These are phyloP conservation scores for Lactarius trivialis DNA, from an alignment of 768 basidiomycete genomes.

Conservation along the genomic window DNA sequence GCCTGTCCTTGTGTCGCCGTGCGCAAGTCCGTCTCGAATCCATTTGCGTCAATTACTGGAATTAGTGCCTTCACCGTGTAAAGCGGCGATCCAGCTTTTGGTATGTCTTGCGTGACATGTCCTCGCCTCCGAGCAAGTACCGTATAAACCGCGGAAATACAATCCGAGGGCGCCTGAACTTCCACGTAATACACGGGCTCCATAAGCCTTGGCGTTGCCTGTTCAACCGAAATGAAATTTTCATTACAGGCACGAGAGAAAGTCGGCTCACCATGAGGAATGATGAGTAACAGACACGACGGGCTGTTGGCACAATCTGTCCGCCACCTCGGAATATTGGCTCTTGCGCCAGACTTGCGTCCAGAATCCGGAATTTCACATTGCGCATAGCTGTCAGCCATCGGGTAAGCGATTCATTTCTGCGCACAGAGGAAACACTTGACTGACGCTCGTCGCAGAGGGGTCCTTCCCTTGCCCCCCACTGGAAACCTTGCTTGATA, in stretches of 20 bases:
- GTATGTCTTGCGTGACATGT: constrained; percentile 98
- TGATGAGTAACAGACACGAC: constrained; percentile 97
- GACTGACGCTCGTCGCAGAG: constrained; percentile 96
- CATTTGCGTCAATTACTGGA: constrained; percentile 97
- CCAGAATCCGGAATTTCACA: constrained; percentile 94
- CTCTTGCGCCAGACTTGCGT: constrained; percentile 87
- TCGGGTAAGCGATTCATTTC: constrained; percentile 2
- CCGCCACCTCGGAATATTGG: constrained; percentile 98
- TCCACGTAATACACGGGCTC: constrained; percentile 99
- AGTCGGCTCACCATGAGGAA: constrained; percentile 81
- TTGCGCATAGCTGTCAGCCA: constrained; percentile 80
- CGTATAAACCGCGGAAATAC: constrained; percentile 97
- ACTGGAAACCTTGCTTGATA: constrained; percentile 99
- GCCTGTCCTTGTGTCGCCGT: constrained; percentile 99
- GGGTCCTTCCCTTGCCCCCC: constrained; percentile 97
- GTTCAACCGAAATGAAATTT: constrained; percentile 9
- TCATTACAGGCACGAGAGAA: background rate
- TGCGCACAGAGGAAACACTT: constrained; percentile 2
- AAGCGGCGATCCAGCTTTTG: constrained; percentile 94
- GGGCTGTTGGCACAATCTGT: constrained; percentile 98
- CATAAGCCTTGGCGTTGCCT: constrained; percentile 94
- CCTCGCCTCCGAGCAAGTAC: constrained; percentile 97
- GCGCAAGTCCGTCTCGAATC: constrained; percentile 95
- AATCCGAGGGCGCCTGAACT: constrained; percentile 98
- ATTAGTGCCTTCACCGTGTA: constrained; percentile 98